These are phyloP conservation scores for Graphiopsis chlorocephala DNA, from an alignment of 2,329 filamentous ascomycete genomes.

Conservation along the genomic window DNA sequence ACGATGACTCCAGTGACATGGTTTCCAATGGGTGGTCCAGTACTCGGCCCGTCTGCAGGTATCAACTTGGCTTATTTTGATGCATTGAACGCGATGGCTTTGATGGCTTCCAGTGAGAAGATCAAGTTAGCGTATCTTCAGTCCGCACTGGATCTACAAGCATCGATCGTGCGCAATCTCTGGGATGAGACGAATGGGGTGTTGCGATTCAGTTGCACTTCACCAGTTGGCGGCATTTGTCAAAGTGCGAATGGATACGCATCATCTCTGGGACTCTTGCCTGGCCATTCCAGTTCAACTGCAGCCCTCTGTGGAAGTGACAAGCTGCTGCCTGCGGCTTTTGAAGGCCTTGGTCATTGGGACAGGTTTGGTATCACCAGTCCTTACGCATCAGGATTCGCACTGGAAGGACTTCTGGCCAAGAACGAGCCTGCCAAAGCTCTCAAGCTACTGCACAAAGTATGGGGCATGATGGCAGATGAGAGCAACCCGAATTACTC, in stretches of 20 bases:
- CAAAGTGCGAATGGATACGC: background rate
- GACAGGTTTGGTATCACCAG: background rate
- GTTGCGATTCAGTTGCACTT: background rate
- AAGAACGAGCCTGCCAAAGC: background rate
- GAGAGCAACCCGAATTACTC: slow-evolving; percentile 14
- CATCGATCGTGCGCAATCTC: background rate
- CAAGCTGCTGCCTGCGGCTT: background rate
- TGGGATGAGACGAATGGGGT: background rate
- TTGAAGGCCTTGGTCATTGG: background rate
- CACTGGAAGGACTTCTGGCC: slow-evolving; percentile 5
- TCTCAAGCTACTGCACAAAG: slow-evolving; percentile 13
- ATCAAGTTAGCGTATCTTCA: background rate
- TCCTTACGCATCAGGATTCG: background rate
- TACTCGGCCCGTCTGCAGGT: background rate
- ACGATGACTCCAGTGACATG: background rate
- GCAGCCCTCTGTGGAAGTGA: background rate
- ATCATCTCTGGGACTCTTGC: background rate
- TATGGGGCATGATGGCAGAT: slow-evolving; percentile 17
- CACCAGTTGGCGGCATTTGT: background rate
- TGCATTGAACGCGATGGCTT: background rate
- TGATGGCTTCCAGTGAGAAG: background rate
- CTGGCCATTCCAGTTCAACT: background rate
- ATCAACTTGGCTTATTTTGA: background rate
- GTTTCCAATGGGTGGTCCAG: background rate
- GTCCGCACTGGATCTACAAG: background rate